Base-by-base conservation (phyloP, 2,329 filamentous ascomycete genomes). In the Cordyceps militaris region DNA sequence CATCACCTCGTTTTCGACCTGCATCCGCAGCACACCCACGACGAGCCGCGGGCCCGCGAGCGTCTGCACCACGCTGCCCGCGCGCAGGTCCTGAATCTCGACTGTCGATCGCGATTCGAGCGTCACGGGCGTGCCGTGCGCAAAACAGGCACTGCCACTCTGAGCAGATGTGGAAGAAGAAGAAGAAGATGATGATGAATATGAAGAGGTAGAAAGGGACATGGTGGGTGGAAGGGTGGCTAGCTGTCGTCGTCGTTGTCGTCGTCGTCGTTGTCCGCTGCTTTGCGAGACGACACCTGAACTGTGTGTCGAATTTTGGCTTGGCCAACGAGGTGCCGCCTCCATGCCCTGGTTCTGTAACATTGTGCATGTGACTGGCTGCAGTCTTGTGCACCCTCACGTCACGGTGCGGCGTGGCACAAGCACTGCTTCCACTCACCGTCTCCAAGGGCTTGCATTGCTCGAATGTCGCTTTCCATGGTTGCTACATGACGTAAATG, bases 1-100 rank as follows among this genome's bases (percentile, higher is more conserved):
- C 64, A 85, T 71, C 1, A 65, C 57, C 28, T 69, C 68, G 43
- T 66, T 58, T 2, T 60, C 57, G 0, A 82, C 74, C 0, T 66
- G 64, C 3, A 79, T 84, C 63, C 74, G 76, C 24, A 86, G 66
- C 9, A 86, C 72, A 7, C 75, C 74, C 0, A 65, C 73, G 9
- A 86, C 79, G 19, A 69, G 67, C 4, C 79, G 73, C 0, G 72
- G 62, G 0, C 83, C 83, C 0, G 63, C 52, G 0, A 80, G 80
- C 21, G 82, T 85, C 52, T 69, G 70, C 0, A 85, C 77, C 8
- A 63, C 62, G 64, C 74, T 74, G 1, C 80, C 81, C 0, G 66
- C 64, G 14, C 72, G 70, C 5, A 86, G 67, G 6, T 66, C 66
- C 24, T 73, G 66, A 16, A 85, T 73, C 8, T 71, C 68, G 0